Conservation (phyloP, 2,329 filamentous ascomycete species). For the Talaromyces sp. region DNA sequence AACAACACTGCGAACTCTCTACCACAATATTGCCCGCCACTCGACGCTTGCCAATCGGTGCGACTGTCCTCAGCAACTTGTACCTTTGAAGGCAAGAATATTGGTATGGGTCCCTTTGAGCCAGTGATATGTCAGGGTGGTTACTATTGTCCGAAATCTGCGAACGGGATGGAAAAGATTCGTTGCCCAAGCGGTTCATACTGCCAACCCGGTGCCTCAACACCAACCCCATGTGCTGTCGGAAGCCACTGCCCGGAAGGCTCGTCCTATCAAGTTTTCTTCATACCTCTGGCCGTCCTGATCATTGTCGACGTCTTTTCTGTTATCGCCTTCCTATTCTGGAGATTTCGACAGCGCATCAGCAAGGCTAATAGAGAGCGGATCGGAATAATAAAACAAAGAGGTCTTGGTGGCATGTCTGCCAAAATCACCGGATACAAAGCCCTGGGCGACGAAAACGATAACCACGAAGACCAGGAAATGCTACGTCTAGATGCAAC, state of each 20-base stretch:
- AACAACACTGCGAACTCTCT: conserved; percentile 14
- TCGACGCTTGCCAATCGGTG: conserved; percentile 8
- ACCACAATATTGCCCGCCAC: conserved; percentile 13
- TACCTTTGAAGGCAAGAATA: conserved; percentile 9
- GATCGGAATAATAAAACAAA: neutral
- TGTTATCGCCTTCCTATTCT: neutral
- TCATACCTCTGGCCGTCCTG: conserved; percentile 3
- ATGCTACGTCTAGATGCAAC: neutral
- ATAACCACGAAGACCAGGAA: conserved; percentile 7
- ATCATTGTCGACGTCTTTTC: neutral
- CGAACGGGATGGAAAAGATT: neutral
- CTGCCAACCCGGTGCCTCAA: conserved; percentile 11
- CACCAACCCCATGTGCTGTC: conserved; percentile 4
- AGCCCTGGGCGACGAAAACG: conserved; percentile 8
- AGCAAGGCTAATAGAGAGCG: conserved; percentile 6
- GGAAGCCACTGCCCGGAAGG: conserved; percentile 8
- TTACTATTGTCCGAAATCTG: conserved; percentile 8
- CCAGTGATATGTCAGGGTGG: conserved; percentile 11
- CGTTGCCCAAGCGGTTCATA: conserved; percentile 6
- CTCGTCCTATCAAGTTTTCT: conserved; percentile 11
- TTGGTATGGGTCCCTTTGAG: conserved; percentile 13
- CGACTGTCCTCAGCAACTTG: conserved; percentile 7
- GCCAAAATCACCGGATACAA: conserved; percentile 13
- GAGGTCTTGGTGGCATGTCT: neutral
- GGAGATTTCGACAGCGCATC: conserved; percentile 7